phyloP scores from a whole-genome alignment of 768 basidiomycete species.

The Boletus eberwhitei region DNA sequence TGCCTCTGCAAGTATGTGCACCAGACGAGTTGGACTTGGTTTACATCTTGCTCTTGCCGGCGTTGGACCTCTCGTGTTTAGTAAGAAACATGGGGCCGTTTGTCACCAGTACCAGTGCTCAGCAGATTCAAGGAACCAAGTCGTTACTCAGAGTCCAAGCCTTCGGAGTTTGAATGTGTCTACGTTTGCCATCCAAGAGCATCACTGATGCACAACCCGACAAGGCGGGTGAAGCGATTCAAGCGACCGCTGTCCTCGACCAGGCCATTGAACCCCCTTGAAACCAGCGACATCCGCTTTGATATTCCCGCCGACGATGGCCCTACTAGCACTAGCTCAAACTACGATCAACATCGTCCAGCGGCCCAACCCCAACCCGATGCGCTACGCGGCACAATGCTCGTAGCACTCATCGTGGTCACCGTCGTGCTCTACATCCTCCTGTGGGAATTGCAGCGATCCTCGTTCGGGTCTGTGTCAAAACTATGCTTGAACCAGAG shows the following conservation, averaged over 20 bases:
- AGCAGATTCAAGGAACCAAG: too few relatives aligned
- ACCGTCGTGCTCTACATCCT: constrained; percentile 23
- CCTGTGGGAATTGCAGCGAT: constrained; percentile 16
- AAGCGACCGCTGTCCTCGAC: constrained; percentile 1
- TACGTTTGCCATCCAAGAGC: background rate
- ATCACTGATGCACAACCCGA: constrained; percentile 16
- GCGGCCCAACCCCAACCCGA: background rate
- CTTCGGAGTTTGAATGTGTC: too few relatives aligned
- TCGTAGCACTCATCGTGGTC: constrained; percentile 17
- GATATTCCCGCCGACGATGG: background rate
- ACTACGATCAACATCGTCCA: constrained; percentile 6
- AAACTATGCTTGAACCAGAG: background rate
- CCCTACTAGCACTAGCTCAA: background rate
- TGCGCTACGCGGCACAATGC: constrained; percentile 11
- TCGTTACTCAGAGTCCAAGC: too few relatives aligned
- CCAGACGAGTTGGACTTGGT: too few relatives aligned
- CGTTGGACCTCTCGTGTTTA: too few relatives aligned
- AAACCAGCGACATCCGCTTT: background rate
- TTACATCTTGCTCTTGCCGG: too few relatives aligned
- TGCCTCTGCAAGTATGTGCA: too few relatives aligned
- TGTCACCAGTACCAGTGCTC: too few relatives aligned
- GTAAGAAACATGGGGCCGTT: too few relatives aligned
- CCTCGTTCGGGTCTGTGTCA: constrained; percentile 2
- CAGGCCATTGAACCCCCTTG: background rate
- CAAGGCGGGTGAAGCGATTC: constrained; percentile 15